phyloP scores from a whole-genome alignment of 2,329 filamentous ascomycete genomes.

The Ilyonectria sp. region DNA sequence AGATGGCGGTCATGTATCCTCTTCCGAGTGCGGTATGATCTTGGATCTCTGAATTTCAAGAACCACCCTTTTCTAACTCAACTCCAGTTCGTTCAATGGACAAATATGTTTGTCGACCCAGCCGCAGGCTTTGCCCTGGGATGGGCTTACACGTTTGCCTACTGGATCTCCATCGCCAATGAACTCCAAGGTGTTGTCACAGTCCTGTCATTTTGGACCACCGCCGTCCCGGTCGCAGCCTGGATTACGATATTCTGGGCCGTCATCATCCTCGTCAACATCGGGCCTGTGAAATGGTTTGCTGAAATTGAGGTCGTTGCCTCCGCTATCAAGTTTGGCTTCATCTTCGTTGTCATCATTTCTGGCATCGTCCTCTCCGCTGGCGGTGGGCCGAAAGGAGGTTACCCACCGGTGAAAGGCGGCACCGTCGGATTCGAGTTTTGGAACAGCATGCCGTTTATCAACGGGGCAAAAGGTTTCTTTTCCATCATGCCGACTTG shows the following conservation, averaged over 20 bases:
- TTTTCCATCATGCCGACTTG: conserved; percentile 66
- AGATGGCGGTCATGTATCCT: conserved; percentile 63
- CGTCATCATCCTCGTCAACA: conserved; percentile 56
- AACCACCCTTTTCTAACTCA: not conserved
- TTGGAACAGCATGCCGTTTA: conserved; percentile 60
- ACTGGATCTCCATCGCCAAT: conserved; percentile 61
- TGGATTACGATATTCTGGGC: conserved; percentile 62
- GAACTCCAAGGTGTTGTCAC: conserved; percentile 59
- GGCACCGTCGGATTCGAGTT: conserved; percentile 61
- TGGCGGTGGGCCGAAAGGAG: conserved; percentile 53
- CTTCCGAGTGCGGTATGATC: conserved; percentile 48
- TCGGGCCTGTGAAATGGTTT: conserved; percentile 60
- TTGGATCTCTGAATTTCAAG: too few relatives aligned
- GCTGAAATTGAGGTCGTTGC: conserved; percentile 62
- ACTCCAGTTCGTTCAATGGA: conserved; percentile 62
- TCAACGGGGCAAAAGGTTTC: conserved; percentile 64
- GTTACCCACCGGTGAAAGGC: conserved; percentile 41
- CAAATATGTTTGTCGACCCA: conserved; percentile 60
- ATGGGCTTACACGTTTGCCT: conserved; percentile 64
- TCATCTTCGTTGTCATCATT: conserved; percentile 64
- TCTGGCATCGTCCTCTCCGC: conserved; percentile 60
- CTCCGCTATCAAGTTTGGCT: conserved; percentile 62
- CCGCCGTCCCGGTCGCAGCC: conserved; percentile 57
- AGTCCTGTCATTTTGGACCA: conserved; percentile 61
- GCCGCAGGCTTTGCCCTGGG: conserved; percentile 61